Conservation (phyloP, 2,329 filamentous ascomycete genomes). For the Pseudogymnoascus sp. region DNA sequence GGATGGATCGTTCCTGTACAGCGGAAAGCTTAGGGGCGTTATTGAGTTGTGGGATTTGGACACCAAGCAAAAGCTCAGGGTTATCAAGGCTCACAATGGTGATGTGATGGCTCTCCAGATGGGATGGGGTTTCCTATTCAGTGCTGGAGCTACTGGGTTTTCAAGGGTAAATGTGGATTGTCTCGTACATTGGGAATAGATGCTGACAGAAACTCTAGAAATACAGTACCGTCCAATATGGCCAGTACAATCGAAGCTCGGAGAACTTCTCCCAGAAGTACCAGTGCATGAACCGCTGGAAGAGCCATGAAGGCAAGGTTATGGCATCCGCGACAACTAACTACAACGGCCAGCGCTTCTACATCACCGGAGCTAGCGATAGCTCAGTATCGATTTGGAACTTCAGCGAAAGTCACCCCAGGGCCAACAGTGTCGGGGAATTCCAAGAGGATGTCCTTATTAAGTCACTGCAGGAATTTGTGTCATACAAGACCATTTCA, state of each 20-base stretch:
- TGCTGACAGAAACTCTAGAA: conserved; percentile 36
- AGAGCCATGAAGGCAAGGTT: conserved; percentile 79
- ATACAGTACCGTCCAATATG: conserved; percentile 58
- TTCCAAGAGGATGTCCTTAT: conserved; percentile 47
- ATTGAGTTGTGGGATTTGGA: conserved; percentile 97
- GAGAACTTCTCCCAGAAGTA: conserved; percentile 67
- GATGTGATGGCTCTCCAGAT: conserved; percentile 84
- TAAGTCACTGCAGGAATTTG: conserved; percentile 72
- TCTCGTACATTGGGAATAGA: conserved; percentile 8
- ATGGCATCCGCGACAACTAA: conserved; percentile 71
- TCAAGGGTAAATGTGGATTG: conserved; percentile 55
- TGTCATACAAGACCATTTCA: conserved; percentile 87
- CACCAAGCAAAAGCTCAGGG: conserved; percentile 80
- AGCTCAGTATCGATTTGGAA: conserved; percentile 85
- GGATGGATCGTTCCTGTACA: conserved; percentile 87
- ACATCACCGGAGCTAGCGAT: conserved; percentile 90
- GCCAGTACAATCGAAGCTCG: conserved; percentile 39
- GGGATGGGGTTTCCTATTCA: conserved; percentile 77
- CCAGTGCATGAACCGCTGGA: conserved; percentile 67
- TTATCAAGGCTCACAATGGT: conserved; percentile 69
- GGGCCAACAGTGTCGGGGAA: conserved; percentile 16
- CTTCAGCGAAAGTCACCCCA: conserved; percentile 37
- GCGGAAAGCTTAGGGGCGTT: conserved; percentile 76
- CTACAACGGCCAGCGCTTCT: conserved; percentile 66
- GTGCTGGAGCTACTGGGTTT: conserved; percentile 79